A percentile compares a stretch with the other conserved stretches of the same genome.
Conservation (phyloP, 1,284 basidiomycete species). For the Microbotryum violaceum region DNA sequence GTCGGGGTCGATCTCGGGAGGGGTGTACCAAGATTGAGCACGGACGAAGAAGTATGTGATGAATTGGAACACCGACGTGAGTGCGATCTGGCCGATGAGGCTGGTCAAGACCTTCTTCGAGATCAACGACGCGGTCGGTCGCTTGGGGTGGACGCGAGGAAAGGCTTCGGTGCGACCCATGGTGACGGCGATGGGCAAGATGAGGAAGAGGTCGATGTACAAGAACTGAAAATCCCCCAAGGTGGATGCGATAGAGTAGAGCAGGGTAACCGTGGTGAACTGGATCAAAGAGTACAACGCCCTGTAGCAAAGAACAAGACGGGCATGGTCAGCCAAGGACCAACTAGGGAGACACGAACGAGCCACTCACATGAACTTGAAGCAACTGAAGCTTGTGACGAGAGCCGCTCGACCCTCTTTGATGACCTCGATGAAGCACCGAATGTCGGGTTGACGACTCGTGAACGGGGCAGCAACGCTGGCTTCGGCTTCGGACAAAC, state of each 20-base stretch:
- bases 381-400: constrained; percentile 97
- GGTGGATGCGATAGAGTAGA: constrained; percentile 94
- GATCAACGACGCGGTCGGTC: constrained; percentile 92
- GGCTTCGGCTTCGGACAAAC: constrained; percentile 94
- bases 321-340: not conserved
- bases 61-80: constrained; percentile 75
- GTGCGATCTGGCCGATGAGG: constrained; percentile 84
- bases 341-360: not conserved
- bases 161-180: constrained; percentile 93
- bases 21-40: constrained; percentile 68
- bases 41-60: constrained; percentile 87
- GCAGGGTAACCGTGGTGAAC: constrained; percentile 68
- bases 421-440: constrained; percentile 92
- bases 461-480: constrained; percentile 99
- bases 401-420: constrained; percentile 84
- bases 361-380: constrained; percentile 86
- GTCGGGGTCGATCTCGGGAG: constrained; percentile 57
- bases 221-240: constrained; percentile 97
- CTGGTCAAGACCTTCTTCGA: constrained; percentile 92
- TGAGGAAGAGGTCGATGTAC: constrained; percentile 96
- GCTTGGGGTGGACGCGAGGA: constrained; percentile 74
- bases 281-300: constrained; percentile 85
- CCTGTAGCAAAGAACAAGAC: constrained; percentile 46
- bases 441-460: constrained; percentile 84
- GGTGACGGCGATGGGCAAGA: constrained; percentile 89